Evolutionary conservation across 768 basidiomycete species (phyloP), one percentile per base, ranked within the genome.

Genomic region (Dictyophora rubrovolvata): DNA sequence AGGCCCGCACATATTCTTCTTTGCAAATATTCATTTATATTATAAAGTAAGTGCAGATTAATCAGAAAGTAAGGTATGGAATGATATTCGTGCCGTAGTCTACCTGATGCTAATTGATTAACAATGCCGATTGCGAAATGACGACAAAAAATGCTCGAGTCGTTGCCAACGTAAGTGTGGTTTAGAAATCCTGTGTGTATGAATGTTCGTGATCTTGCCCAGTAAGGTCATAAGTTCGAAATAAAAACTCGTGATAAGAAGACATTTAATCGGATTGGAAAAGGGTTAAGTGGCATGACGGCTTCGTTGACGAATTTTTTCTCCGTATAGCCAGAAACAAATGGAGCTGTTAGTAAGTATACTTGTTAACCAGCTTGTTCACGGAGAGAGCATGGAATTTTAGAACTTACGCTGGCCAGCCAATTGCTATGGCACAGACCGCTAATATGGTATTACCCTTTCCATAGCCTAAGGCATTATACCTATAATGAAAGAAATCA

Each of bases 401-500:
- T 9, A 22, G 12, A n/a, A 53, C 70, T 54, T 59, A 72, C 65
- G 77, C 72, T 8, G 86, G 85, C 61, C 81, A 79, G 16, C 86
- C 86, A 14, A 89, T 68, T 0, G 68, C 76, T 55, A 89, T 79
- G 1, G 83, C 74, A 1, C 78, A 62, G 9, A 66, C 75, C 0
- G 86, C 86, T 6, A 90, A 74, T 2, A 89, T 73, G 0, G 86
- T 85, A 62, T 82, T 70, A 8, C 84, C 85, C 61, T 82, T 85
- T 0, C 87, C 88, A 58, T 84, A 85, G 3, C 86, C 88, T 0
- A 89, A 72, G 14, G 73, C 71, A 0, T 72, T 68, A 69, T 79
- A 89, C 57, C 57, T 59, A 10, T 4, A 62, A 67, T 62, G 5
- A 51, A 22, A 23, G 58, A 48, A 46, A 60, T 17, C 17, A 55